phyloP scores from a whole-genome alignment of 257 asterid genomes.

The Plantago ovata region DNA sequence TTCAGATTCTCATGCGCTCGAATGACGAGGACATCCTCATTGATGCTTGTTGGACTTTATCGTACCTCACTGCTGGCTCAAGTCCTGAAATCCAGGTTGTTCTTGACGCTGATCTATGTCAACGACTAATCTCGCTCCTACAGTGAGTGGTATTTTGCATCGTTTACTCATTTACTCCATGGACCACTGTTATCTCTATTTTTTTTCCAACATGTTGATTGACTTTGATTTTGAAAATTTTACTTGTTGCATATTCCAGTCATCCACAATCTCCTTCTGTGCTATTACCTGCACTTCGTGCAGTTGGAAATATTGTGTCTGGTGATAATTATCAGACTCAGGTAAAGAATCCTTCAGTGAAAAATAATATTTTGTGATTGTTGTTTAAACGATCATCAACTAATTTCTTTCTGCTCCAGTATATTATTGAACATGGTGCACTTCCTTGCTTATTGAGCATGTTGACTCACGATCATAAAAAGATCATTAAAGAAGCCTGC shows the following conservation, averaged over 20 bases:
- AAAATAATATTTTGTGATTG: not conserved
- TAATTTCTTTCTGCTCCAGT: constrained; percentile 29
- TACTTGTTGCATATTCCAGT: constrained; percentile 32
- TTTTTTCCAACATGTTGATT: too few species aligned
- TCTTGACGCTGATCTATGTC: constrained; percentile 81
- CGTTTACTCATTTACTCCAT: not conserved
- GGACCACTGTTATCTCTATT: not conserved
- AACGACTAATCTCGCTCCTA: constrained; percentile 77
- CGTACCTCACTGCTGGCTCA: constrained; percentile 92
- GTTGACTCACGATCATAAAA: constrained; percentile 82
- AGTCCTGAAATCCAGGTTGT: constrained; percentile 95
- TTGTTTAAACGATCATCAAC: not conserved
- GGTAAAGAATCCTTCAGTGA: constrained; percentile 31
- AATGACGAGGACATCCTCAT: constrained; percentile 92
- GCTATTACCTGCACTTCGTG: constrained; percentile 91
- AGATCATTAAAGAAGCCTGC: constrained; percentile 95
- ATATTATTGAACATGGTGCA: constrained; percentile 69
- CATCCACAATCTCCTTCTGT: constrained; percentile 95
- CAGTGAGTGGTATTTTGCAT: constrained; percentile 50
- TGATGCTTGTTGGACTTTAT: constrained; percentile 98
- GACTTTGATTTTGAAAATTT: not conserved
- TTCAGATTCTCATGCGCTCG: constrained; percentile 67
- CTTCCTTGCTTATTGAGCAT: constrained; percentile 69
- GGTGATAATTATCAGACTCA: constrained; percentile 93
- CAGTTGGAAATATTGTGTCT: constrained; percentile 91